Base-by-base conservation (phyloP, 116 monocot genomes). In the Zostera marina region DNA sequence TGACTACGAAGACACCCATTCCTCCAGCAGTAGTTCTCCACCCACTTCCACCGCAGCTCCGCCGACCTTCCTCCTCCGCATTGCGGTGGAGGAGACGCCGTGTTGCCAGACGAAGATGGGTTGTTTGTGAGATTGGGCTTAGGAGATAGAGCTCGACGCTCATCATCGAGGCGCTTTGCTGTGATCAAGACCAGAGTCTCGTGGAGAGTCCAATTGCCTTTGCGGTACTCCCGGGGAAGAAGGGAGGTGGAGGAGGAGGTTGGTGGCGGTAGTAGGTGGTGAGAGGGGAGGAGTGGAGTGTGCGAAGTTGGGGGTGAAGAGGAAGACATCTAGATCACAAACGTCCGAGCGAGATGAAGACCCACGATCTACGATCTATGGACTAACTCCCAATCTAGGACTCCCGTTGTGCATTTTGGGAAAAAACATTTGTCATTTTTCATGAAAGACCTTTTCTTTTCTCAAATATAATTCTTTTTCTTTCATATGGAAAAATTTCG, bases 31-130 rank as follows among this genome's bases (percentile, higher is more conserved):
- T 87, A 79, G 76, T 92, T 83, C 80, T 86, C 92, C 41, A 92
- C 81, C 92, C 83, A 92, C 70, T 87, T 92, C 92, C 92, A 92
- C 59, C 92, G 73, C 64, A 76, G 77, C 80, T 92, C 92, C 20
- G 61, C 61, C 15, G 61, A 61, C 17, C 47, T 23, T 8, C 15
- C 49, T 51, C 49, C 49, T 13, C 49, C 49, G 26, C 42, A 70
- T 75, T 19, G 86, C 11, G 59, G 8, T 41, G 59, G 82, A 3
- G 59, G 19, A 40, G 59, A 59, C 9, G 59, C 42, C 9, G 44
- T 19, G 42, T 17, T 11, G 59, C 20, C 14, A 7, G 59, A 21
- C 20, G 43, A 12, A 20, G 22, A 43, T 11, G 1, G 14, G 19
- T 15, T 11, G 59, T 17, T 19, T 11, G 38, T 22, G 44, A 7